Base-by-base conservation (phyloP, 2,329 filamentous ascomycete species). In the Scedosporium apiospermum region DNA sequence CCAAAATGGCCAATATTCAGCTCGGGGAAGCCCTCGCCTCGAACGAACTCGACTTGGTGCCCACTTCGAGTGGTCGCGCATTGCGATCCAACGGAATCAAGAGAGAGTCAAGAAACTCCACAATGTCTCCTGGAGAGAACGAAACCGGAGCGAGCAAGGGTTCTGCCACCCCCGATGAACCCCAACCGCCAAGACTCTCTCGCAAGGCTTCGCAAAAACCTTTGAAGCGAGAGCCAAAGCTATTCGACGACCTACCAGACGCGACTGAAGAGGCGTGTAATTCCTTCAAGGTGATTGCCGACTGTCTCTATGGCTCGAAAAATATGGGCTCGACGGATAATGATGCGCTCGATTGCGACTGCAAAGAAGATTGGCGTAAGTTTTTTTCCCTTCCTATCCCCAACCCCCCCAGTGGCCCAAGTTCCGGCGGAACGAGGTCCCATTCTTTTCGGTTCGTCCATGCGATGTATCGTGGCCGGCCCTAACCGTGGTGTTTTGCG, bases 301-400 rank as follows among this genome's bases (percentile, higher is more conserved):
- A 91, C 68, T 98, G 93, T 74, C 88, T 90, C 41, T 99, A 99
- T 75, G 91, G 90, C 62, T 91, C 92, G 67, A 97, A 96, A 74
- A 86, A 90, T 67, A 87, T 98, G 77, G 95, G 95, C 61, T 89
- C 88, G 67, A 96, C 95, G 27, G 93, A 97, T 71, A 90, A 93
- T 76, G 93, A 89, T 75, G 79, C 90, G 64, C 82, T 98, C 74
- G 95, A 97, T 75, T 99, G 95, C 76, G 95, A 99, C 73, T 99
- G 95, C 76, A 81, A 84, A 68, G 91, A 96, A 76, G 91, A 97
- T 78, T 97, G 90, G 90, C 88, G 93, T 97, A 88, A 81, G 93
- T 82, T 61, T 66, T 63, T 63, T 58, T 62, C 14, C n/a, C 27
- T 34, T 62, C 57, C 3, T 3, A 10, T 38, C 10, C 3, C 6